Conservation (phyloP, 164 flowering plant species). For the Houttuynia cordata region DNA sequence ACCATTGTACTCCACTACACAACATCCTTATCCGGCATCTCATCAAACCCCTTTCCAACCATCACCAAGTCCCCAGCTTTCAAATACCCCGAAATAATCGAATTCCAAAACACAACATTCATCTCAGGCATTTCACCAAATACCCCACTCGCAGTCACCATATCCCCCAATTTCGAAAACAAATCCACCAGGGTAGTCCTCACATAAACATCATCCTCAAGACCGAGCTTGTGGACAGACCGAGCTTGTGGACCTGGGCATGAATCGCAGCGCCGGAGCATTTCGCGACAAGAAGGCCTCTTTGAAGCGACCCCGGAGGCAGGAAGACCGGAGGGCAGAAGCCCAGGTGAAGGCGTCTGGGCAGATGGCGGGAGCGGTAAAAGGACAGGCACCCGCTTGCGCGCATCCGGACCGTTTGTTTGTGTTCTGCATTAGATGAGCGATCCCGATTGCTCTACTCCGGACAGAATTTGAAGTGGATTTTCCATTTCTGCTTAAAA, state of each 20-base stretch:
- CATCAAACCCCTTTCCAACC: conserved; percentile 21
- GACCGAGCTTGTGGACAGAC: conserved; percentile 23
- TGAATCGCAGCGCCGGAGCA: conserved; percentile 20
- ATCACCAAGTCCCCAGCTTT: conserved; percentile 17
- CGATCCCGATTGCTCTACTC: too few species aligned
- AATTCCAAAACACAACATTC: conserved; percentile 39
- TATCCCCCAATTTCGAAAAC: conserved; percentile 26
- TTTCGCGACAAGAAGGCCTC: conserved; percentile 17
- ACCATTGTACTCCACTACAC: conserved; percentile 37
- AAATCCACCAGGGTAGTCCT: conserved; percentile 29
- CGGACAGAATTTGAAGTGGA: too few species aligned
- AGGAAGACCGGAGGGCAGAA: conserved; percentile 14
- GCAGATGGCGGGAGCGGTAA: neutral
- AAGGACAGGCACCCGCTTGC: too few species aligned
- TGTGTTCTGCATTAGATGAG: too few species aligned
- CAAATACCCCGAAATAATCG: conserved; percentile 25
- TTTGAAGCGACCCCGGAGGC: conserved; percentile 19
- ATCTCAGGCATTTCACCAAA: conserved; percentile 28
- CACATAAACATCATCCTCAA: conserved; percentile 21
- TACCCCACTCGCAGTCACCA: conserved; percentile 18
- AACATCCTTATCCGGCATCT: conserved; percentile 26
- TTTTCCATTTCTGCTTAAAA: too few species aligned
- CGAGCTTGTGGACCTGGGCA: conserved; percentile 21
- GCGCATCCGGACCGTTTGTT: too few species aligned
- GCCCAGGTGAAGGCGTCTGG: conserved; percentile 15